Evolutionary conservation across 805 yeast species (phyloP).

Genomic region (Ogataea pini): DNA sequence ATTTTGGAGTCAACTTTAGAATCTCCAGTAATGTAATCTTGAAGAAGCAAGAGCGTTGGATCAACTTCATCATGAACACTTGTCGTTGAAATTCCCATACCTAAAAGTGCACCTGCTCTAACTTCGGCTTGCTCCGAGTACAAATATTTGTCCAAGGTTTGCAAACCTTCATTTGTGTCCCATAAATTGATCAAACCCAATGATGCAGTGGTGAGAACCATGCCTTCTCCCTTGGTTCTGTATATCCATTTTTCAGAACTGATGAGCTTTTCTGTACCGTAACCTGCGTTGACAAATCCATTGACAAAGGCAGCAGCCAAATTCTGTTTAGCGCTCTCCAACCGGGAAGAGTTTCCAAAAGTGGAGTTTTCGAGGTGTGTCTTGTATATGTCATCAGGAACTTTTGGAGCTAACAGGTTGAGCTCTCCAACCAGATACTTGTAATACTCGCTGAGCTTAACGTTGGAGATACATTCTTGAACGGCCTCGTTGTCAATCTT

Average conservation of each 20-base stretch:
- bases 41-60: constrained; percentile 82
- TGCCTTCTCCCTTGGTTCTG: constrained; percentile 88
- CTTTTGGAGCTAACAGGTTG: constrained; percentile 84
- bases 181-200: constrained; percentile 89
- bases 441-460: constrained; percentile 75
- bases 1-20: constrained; percentile 59
- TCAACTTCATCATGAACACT: constrained; percentile 96
- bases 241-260: constrained; percentile 82
- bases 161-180: constrained; percentile 88
- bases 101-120: constrained; percentile 95
- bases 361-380: constrained; percentile 75
- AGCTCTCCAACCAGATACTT: constrained; percentile 81
- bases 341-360: constrained; percentile 54
- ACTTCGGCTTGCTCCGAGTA: constrained; percentile 84
- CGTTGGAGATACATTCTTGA: constrained; percentile 82
- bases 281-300: constrained; percentile 88
- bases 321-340: constrained; percentile 94
- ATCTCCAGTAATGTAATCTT: constrained; percentile 56
- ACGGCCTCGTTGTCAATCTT: constrained; percentile 69
- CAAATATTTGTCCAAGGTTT: constrained; percentile 82
- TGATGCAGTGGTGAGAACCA: constrained; percentile 88
- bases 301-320: constrained; percentile 94
- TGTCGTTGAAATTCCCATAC: constrained; percentile 88
- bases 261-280: constrained; percentile 78
- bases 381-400: constrained; percentile 93